phyloP scores from a whole-genome alignment of 129 eudicot genomes.

The Heracleum sosnowskyi region DNA sequence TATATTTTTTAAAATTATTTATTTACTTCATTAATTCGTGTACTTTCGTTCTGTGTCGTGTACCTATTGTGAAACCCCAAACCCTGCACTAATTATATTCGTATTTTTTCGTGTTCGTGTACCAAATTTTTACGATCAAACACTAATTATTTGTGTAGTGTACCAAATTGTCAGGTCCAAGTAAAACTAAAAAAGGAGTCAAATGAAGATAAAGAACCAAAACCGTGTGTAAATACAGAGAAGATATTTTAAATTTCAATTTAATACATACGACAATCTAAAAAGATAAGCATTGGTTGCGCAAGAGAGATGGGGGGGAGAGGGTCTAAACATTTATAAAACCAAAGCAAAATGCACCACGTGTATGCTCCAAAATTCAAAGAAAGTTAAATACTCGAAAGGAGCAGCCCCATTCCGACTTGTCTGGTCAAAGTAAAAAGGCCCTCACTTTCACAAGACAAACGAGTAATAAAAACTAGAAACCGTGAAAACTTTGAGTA shows the following conservation, averaged over 20 bases:
- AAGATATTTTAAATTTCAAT: not conserved
- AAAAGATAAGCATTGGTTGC: slow-evolving; percentile 5
- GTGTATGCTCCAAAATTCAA: not conserved
- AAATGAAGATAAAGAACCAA: not conserved
- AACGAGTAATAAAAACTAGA: not conserved
- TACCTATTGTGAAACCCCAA: no score
- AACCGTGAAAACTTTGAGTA: not conserved
- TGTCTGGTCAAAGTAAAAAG: slow-evolving; percentile 24
- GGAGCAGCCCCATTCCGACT: slow-evolving; percentile 8
- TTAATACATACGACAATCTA: not conserved
- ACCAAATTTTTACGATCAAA: no score
- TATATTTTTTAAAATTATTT: no score
- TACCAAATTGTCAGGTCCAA: no score
- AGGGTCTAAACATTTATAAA: not conserved
- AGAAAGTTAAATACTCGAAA: no score
- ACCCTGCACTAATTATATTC: no score
- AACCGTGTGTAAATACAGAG: not conserved
- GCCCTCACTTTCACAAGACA: not conserved
- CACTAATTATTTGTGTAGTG: no score
- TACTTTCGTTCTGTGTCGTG: no score
- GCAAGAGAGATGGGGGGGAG: slow-evolving; percentile 1
- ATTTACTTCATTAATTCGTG: no score
- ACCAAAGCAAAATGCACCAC: not conserved
- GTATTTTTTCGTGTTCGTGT: no score
- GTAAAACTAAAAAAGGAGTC: not conserved